Evolutionary conservation across 179 eudicot genomes (phyloP).

Genomic region (Vitellaria paradoxa): DNA sequence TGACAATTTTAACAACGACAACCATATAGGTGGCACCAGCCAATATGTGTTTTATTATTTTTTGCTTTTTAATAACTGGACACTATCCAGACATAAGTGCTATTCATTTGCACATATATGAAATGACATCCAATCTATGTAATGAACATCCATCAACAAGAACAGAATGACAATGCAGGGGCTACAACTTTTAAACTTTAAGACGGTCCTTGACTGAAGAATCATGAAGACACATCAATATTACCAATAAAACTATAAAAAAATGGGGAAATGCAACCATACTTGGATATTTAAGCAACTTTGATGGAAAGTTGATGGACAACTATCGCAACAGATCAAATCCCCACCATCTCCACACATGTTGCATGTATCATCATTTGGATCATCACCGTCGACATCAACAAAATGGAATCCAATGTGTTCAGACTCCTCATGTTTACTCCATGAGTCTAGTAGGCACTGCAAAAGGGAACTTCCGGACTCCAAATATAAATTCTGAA

Average conservation of each 20-base stretch:
- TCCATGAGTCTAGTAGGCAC: constrained; percentile 68
- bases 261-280: constrained; percentile 20
- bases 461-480: constrained; percentile 57
- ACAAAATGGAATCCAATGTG: constrained; percentile 47
- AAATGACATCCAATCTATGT: no score
- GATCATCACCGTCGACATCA: constrained; percentile 66
- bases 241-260: no score
- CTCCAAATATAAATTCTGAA: constrained; percentile 54
- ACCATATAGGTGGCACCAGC: no score
- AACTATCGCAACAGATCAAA: constrained; percentile 92
- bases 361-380: constrained; percentile 95
- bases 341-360: constrained; percentile 97
- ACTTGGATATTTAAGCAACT: constrained; percentile 77
- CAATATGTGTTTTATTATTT: no score
- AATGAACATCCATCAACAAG: no score
- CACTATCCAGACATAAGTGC: no score
- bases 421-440: constrained; percentile 51
- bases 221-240: background rate
- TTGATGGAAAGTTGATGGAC: constrained; percentile 91
- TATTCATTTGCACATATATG: no score
- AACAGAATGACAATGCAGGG: no score
- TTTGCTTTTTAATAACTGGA: no score
- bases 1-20: no score
- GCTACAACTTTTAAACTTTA: background rate
- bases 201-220: no score